Evolutionary conservation across 306 rosid genomes (phyloP), one percentile per base, ranked within the genome.

Genomic region (Quercus parvula): DNA sequence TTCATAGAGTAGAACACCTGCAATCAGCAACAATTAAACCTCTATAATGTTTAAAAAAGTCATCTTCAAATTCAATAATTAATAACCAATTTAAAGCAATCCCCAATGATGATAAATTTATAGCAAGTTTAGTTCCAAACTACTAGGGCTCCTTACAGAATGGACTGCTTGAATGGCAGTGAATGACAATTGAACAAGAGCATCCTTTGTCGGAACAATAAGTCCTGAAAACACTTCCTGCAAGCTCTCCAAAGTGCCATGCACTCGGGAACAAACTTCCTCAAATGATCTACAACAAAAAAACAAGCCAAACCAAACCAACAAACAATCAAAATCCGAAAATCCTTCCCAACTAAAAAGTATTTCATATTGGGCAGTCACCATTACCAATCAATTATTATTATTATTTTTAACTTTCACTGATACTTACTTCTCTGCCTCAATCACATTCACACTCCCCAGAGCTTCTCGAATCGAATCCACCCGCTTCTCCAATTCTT

Each of bases 371-470:
- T 75, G 71, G 70, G 78, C 61, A 35, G 76, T 19, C 64, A 30
- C 77, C 70, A 46, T 15, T 14, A 63, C 68, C 59, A 63, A 70
- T 56, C 59, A 56, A 70, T 71, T 76, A 28, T 24, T 41, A 38
- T 0, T 38, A 38, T 6, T 7, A 7, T 38, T 38, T 28, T 67
- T 67, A n/a, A 67, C 72, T 49, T 49, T 49, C 17, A 49, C 15
- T 49, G 3, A 49, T 44, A 94, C 98, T 91, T 91, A 95, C 99
- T 93, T 87, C 82, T 84, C 90, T 18, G 92, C 96, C 75, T 81
- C 85, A 28, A 78, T 81, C 78, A 86, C 77, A 22, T 87, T 86
- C 75, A 92, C 81, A 73, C 86, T 75, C 78, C 78, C 87, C 44
- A 92, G 78, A 64, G 88, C 89, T 68, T 83, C 81, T 76, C 82